A percentile compares a stretch with the other conserved stretches of the same genome.
Conservation (phyloP, 225 moss, liverwort and hornwort species). For the Sphagnum contortum region DNA sequence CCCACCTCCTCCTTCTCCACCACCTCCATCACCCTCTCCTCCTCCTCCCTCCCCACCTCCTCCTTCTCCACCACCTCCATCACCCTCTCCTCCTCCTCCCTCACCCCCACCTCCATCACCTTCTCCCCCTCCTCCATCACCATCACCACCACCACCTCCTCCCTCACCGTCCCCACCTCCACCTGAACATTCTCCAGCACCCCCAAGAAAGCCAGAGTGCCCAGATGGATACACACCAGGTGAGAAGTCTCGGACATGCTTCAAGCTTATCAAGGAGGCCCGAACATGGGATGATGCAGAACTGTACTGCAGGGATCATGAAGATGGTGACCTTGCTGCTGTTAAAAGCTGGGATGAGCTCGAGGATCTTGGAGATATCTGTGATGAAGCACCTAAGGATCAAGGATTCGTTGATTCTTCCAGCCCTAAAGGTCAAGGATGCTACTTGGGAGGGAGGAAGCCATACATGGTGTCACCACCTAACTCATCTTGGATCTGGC, state of each 20-base stretch:
- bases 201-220: slow-evolving; percentile 11
- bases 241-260: slow-evolving; percentile 20
- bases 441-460: slow-evolving; percentile 38
- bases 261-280: slow-evolving; percentile 18
- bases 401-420: neutral
- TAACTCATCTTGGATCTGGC: slow-evolving; percentile 28
- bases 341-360: slow-evolving; percentile 28
- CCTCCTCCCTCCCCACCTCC: neutral
- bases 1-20: neutral
- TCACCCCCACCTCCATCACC: neutral
- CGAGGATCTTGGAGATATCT: slow-evolving; percentile 16
- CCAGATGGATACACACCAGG: slow-evolving; percentile 24
- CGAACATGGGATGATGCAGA: slow-evolving; percentile 35
- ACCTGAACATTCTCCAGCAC: neutral
- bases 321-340: slow-evolving; percentile 37
- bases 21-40: neutral
- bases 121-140: neutral
- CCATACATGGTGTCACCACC: slow-evolving; percentile 13
- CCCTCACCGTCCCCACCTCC: slow-evolving; percentile 9
- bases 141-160: slow-evolving; percentile 15
- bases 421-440: slow-evolving; percentile 27
- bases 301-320: slow-evolving; percentile 17
- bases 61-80: neutral
- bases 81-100: neutral
- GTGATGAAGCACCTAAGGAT: slow-evolving; percentile 15